phyloP scores from a whole-genome alignment of 257 asterid species.

The Scutellaria baicalensis region DNA sequence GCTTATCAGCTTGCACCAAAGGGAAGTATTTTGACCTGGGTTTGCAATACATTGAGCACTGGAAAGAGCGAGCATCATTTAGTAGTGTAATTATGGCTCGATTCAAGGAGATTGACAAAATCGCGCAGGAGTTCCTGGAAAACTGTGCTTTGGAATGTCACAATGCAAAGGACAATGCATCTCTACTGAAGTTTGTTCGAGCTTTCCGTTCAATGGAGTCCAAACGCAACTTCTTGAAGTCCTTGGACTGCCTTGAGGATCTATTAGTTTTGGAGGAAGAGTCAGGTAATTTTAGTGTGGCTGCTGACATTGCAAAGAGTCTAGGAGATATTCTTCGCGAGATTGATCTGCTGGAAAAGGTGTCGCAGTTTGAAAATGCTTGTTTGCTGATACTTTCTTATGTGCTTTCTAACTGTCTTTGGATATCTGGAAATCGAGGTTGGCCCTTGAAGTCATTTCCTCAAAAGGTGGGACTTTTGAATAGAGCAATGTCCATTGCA shows the following conservation, averaged over 20 bases:
- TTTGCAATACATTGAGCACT: conserved; percentile 39
- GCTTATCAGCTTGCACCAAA: no score
- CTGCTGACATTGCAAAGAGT: conserved; percentile 37
- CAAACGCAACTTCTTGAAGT: conserved; percentile 39
- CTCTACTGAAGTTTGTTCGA: conserved; percentile 41
- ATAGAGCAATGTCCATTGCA: conserved; percentile 26
- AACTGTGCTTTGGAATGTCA: conserved; percentile 28
- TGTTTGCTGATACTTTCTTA: conserved; percentile 20
- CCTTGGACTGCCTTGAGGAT: conserved; percentile 33
- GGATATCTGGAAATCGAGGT: conserved; percentile 34
- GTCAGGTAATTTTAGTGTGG: conserved; percentile 42
- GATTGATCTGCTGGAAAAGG: conserved; percentile 33
- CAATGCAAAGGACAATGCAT: conserved; percentile 16
- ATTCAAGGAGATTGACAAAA: conserved; percentile 16
- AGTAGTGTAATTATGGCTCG: background rate
- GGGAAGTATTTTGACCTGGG: no score
- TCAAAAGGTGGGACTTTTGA: conserved; percentile 21
- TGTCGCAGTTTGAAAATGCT: conserved; percentile 18
- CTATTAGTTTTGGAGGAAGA: conserved; percentile 51
- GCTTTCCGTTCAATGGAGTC: conserved; percentile 31
- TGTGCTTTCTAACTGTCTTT: conserved; percentile 28
- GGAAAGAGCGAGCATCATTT: conserved; percentile 34
- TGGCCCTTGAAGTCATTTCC: conserved; percentile 52
- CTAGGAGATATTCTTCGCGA: conserved; percentile 33
- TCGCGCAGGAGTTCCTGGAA: conserved; percentile 40